Conservation (phyloP, 2,329 filamentous ascomycete species). For the Aspergillus aculeatinus region DNA sequence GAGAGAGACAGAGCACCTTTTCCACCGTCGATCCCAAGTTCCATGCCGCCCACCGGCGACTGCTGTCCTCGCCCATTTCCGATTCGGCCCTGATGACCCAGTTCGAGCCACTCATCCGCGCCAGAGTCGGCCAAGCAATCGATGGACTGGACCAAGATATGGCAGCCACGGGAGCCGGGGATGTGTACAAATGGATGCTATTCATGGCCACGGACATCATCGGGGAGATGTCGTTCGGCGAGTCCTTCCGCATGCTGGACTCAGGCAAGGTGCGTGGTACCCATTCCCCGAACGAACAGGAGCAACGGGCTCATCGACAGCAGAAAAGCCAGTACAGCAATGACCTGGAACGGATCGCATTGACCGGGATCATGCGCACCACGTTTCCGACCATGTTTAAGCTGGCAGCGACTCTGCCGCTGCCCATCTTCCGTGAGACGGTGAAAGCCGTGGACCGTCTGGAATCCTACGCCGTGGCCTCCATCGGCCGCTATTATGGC, state of each 20-base stretch:
- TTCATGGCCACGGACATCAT: conserved; percentile 58
- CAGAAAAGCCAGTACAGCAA: conserved; percentile 46
- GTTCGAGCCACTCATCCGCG: conserved; percentile 30
- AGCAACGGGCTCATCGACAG: neutral
- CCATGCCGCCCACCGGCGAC: conserved; percentile 30
- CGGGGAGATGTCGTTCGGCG: conserved; percentile 55
- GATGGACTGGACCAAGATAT: conserved; percentile 49
- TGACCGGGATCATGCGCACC: conserved; percentile 20
- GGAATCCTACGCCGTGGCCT: conserved; percentile 24
- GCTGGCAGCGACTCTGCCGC: conserved; percentile 22
- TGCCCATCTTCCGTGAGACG: conserved; percentile 24
- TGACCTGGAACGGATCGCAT: conserved; percentile 34
- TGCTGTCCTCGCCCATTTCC: conserved; percentile 44
- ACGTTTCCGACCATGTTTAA: conserved; percentile 26
- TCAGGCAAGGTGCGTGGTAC: conserved; percentile 43
- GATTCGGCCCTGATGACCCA: conserved; percentile 43
- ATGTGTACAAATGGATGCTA: conserved; percentile 56
- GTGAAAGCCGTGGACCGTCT: conserved; percentile 22
- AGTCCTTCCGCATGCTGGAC: conserved; percentile 56
- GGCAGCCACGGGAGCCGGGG: conserved; percentile 35
- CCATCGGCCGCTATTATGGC: conserved; percentile 25
- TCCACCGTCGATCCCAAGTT: conserved; percentile 40
- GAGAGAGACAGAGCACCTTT: conserved; percentile 39
- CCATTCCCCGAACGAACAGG: no score
- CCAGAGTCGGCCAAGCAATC: conserved; percentile 45